Evolutionary conservation across 352 stramenopile species (phyloP).

Genomic region (Pythium rishiriense): DNA sequence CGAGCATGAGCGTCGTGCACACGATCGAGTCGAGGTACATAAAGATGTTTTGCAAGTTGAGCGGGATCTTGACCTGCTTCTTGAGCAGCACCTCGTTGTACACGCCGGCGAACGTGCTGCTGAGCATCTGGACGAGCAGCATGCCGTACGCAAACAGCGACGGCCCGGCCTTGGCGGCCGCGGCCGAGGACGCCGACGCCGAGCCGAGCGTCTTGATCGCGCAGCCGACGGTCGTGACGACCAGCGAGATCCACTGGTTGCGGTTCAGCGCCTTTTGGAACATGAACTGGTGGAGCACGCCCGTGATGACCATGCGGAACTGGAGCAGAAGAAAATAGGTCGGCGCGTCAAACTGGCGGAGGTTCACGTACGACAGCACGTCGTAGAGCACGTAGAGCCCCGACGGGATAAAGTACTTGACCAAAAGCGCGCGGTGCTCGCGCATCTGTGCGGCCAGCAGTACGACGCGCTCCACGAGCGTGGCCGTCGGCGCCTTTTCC

Average conservation of each 20-base stretch:
- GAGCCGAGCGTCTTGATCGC: constrained; percentile 75
- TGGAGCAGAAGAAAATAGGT: constrained; percentile 83
- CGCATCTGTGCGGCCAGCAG: constrained; percentile 40
- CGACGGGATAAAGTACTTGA: constrained; percentile 75
- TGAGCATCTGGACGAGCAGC: constrained; percentile 76
- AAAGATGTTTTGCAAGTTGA: constrained; percentile 85
- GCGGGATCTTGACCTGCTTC: constrained; percentile 61
- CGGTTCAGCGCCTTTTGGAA: constrained; percentile 71
- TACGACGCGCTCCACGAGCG: constrained; percentile 28
- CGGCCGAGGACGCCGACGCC: constrained; percentile 13
- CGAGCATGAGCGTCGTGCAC: constrained; percentile 67
- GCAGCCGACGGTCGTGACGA: constrained; percentile 69
- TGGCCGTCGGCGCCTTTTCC: constrained; percentile 16
- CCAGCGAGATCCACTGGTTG: constrained; percentile 77
- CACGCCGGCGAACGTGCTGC: constrained; percentile 77
- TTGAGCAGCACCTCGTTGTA: constrained; percentile 87
- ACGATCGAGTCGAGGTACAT: constrained; percentile 86
- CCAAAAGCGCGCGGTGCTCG: constrained; percentile 46
- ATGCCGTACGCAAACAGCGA: constrained; percentile 57
- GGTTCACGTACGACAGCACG: constrained; percentile 82
- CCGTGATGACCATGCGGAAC: constrained; percentile 81
- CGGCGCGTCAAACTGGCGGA: constrained; percentile 66
- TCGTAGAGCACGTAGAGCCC: constrained; percentile 83
- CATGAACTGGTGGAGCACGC: constrained; percentile 75
- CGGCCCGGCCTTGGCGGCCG: constrained; percentile 1